Evolutionary conservation across 129 eudicot genomes (phyloP), one percentile per base, ranked within the genome.

Genomic region (Logfia minima): DNA sequence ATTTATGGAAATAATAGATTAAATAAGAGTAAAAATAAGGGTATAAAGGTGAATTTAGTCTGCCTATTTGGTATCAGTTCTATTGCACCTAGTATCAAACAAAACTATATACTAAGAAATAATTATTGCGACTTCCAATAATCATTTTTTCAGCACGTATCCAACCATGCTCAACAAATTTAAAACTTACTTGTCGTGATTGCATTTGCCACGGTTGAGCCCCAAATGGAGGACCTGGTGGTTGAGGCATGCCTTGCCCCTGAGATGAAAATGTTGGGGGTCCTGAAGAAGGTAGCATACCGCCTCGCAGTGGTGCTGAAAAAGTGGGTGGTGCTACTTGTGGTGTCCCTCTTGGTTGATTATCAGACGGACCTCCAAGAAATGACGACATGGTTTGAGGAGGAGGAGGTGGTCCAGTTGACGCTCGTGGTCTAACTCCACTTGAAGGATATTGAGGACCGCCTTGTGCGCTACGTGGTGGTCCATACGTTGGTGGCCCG

Each of bases 151-250:
- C 8, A 17, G 21, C 22, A 67, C 32, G 24, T 52, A 68, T 68
- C 58, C 73, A 39, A 22, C 58, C 32, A 41, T 17, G 32, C 73
- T 21, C 26, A 60, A 61, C 4, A 53, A 4, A 5, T 16, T 16
- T 3, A 75, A 55, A 71, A 4, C 70, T 81, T 71, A 90, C 98
- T 84, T 87, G 98, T 24, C 70, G 84, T 13, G 87, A 77, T 84
- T 83, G 95, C 86, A 84, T 68, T 70, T 80, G 87, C 98, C 98
- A 90, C 16, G 91, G 76, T 78, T 84, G 97, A 68, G 89, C 72
- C 29, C 91, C 97, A 63, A 65, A 90, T 8, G 88, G 87, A 80
- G 96, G 72, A 59, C 81, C 85, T 58, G 79, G 69, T 34, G 86
- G 75, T 37, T 77, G 91, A 48, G 82, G 77, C 34, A 32, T 39